A percentile compares a stretch with the other conserved stretches of the same genome.
These are phyloP conservation scores for Streptanthus diversifolius DNA, from an alignment of 345 rosid species.

Conservation along the genomic window DNA sequence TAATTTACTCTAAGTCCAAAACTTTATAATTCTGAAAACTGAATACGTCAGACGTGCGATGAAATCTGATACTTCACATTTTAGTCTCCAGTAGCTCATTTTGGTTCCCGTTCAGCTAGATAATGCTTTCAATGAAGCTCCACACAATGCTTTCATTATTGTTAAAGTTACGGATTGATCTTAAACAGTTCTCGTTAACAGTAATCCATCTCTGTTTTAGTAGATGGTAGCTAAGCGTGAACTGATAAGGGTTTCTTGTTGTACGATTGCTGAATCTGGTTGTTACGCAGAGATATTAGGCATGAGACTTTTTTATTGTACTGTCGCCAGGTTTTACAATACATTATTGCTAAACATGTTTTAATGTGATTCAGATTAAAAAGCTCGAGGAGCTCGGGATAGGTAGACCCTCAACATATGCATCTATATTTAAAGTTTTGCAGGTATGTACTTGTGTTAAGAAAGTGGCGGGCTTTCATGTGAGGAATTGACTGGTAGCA, in stretches of 20 bases:
- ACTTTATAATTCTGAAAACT: neutral
- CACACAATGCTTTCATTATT: neutral
- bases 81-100: conserved; percentile 5
- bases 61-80: neutral
- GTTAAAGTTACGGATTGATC: conserved; percentile 9
- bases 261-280: conserved; percentile 15
- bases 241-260: neutral
- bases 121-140: neutral
- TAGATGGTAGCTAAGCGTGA: neutral
- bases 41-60: neutral
- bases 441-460: conserved; percentile 47
- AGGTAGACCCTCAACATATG: conserved; percentile 98
- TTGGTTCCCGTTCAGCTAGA: conserved; percentile 1
- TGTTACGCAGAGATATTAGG: neutral
- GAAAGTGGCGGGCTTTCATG: conserved; percentile 2
- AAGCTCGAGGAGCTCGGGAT: conserved; percentile 98
- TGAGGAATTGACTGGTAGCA: conserved; percentile 11
- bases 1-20: neutral
- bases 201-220: conserved; percentile 2
- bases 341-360: conserved; percentile 3
- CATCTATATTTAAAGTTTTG: conserved; percentile 78
- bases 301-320: neutral
- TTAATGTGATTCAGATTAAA: conserved; percentile 59
- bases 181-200: neutral
- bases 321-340: neutral